Evolutionary conservation across 441 rosid species (phyloP).

Genomic region (Gossypium trilobum): DNA sequence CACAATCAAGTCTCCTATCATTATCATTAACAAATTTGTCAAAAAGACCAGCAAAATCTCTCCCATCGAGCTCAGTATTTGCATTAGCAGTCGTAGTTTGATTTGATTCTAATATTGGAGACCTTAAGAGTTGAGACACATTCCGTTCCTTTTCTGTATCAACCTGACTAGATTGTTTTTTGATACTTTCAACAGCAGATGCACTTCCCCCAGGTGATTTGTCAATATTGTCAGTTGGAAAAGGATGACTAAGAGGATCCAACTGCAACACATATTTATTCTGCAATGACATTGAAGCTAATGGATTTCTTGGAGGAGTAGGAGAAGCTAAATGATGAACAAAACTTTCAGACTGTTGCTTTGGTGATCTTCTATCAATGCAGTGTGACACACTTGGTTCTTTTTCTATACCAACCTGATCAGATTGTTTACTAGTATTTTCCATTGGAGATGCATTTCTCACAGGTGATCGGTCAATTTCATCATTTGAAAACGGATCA

Average conservation of each 20-base stretch:
- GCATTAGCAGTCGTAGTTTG: slow-evolving; percentile 14
- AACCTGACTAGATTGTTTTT: slow-evolving; percentile 22
- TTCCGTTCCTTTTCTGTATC: slow-evolving; percentile 15
- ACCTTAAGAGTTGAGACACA: slow-evolving; percentile 19
- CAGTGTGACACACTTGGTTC: slow-evolving; percentile 10
- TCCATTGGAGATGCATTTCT: slow-evolving; percentile 18
- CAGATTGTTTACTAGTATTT: slow-evolving; percentile 13
- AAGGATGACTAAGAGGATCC: slow-evolving; percentile 27
- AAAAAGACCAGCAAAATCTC: slow-evolving; percentile 19
- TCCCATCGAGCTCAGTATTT: slow-evolving; percentile 14
- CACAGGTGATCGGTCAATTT: slow-evolving; percentile 20
- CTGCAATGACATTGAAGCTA: slow-evolving; percentile 33
- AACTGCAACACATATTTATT: slow-evolving; percentile 31
- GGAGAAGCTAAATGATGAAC: slow-evolving; percentile 27
- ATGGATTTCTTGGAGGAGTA: slow-evolving; percentile 39
- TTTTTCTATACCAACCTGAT: slow-evolving; percentile 24
- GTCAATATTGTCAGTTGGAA: slow-evolving; percentile 29
- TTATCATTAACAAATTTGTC: slow-evolving; percentile 21
- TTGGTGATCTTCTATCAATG: neutral
- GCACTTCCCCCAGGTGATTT: slow-evolving; percentile 21
- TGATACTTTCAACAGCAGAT: slow-evolving; percentile 14
- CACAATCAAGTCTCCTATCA: slow-evolving; percentile 16
- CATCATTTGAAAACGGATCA: slow-evolving; percentile 41
- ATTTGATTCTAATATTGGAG: slow-evolving; percentile 25
- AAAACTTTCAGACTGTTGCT: slow-evolving; percentile 13